Conservation (phyloP, 1,284 basidiomycete genomes). For the Leccinum subrobustum region DNA sequence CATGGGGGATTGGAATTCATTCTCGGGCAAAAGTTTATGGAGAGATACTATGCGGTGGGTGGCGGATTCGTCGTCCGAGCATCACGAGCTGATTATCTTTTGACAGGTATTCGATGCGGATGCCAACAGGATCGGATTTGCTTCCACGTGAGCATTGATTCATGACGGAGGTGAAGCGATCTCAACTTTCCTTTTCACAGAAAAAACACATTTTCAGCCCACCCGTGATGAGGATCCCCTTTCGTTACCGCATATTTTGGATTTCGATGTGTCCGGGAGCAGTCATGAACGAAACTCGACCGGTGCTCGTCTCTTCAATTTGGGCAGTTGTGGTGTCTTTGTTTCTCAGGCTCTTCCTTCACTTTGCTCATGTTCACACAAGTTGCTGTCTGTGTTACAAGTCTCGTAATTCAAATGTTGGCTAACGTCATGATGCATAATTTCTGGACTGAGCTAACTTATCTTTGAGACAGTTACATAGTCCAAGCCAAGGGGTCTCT, state of each 20-base stretch:
- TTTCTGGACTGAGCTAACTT: too few relatives aligned
- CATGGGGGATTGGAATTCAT: slow-evolving; percentile 15
- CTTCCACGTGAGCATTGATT: not conserved
- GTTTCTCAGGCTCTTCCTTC: too few relatives aligned
- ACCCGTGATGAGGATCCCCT: not conserved
- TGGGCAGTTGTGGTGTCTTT: not conserved
- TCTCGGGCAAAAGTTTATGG: slow-evolving; percentile 30
- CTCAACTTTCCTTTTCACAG: not conserved
- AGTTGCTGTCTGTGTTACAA: not conserved
- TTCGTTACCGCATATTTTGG: too few relatives aligned
- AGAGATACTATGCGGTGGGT: slow-evolving; percentile 16
- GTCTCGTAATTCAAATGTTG: not conserved
- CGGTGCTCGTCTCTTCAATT: not conserved
- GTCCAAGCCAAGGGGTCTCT: too few relatives aligned
- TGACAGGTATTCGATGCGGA: not conserved
- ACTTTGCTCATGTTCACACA: not conserved
- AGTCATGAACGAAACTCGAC: not conserved
- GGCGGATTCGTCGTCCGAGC: not conserved
- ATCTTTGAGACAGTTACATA: too few relatives aligned
- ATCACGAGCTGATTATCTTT: not conserved
- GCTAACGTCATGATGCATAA: too few relatives aligned
- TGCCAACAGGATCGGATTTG: not conserved
- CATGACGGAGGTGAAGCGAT: not conserved
- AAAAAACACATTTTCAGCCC: not conserved
- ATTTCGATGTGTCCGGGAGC: not conserved